Evolutionary conservation across 2,329 filamentous ascomycete species (phyloP).

Genomic region (Arthrobotrys conoides): DNA sequence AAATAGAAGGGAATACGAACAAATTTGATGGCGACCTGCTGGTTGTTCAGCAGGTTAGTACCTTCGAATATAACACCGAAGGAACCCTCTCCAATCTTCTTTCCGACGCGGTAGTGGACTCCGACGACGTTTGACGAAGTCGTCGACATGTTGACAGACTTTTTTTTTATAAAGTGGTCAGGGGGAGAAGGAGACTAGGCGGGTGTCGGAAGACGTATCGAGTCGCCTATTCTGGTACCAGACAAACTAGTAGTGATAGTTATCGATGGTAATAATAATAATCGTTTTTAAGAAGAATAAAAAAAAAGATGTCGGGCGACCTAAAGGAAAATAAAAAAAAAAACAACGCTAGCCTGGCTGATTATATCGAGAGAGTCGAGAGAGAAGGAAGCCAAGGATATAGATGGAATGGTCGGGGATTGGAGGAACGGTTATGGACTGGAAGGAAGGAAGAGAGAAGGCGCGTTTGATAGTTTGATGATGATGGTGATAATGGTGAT

Average conservation of each 20-base stretch:
- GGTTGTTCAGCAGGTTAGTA: slow-evolving; percentile 98
- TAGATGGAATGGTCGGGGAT: slow-evolving; percentile 16
- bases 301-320: background rate
- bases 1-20: slow-evolving; percentile 72
- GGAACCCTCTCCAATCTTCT: slow-evolving; percentile 99
- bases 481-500: slow-evolving; percentile 5
- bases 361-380: slow-evolving; percentile 34
- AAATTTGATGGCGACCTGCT: slow-evolving; percentile 99
- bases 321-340: background rate
- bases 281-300: background rate
- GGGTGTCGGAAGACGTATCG: slow-evolving; percentile 57
- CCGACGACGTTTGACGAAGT: slow-evolving; percentile 93
- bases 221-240: slow-evolving; percentile 48
- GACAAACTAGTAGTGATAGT: slow-evolving; percentile 50
- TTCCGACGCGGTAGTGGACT: slow-evolving; percentile 97
- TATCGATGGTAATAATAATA: slow-evolving; percentile 20
- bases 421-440: slow-evolving; percentile 16
- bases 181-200: slow-evolving; percentile 21
- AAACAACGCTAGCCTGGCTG: slow-evolving; percentile 28
- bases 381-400: slow-evolving; percentile 28
- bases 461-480: slow-evolving; percentile 21
- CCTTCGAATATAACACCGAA: slow-evolving; percentile 99
- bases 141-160: slow-evolving; percentile 53
- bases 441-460: slow-evolving; percentile 40
- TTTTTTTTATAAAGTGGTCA: slow-evolving; percentile 69